Evolutionary conservation across 352 stramenopile genomes (phyloP).

Genomic region (Globisporangium okanoganense): DNA sequence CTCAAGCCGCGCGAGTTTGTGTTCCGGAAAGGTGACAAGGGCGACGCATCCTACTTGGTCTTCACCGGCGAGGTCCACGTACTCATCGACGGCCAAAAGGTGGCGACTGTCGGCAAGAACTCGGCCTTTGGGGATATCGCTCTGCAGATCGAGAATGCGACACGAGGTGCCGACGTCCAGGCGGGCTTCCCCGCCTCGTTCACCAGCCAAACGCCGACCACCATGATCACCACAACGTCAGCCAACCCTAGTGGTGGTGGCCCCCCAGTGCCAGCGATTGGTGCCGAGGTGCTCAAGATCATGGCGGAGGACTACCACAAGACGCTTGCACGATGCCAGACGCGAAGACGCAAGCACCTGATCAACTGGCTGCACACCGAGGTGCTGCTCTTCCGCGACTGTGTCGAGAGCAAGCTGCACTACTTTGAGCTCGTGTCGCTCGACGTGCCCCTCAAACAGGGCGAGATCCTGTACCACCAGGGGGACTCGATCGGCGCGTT

Average conservation of each 20-base stretch:
- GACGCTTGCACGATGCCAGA: constrained; percentile 60
- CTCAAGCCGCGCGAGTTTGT: constrained; percentile 50
- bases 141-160: constrained; percentile 69
- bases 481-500: constrained; percentile 59
- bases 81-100: constrained; percentile 58
- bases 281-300: constrained; percentile 63
- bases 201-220: constrained; percentile 1
- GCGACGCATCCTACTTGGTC: constrained; percentile 64
- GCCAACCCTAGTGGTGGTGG: constrained; percentile 2
- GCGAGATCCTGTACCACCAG: constrained; percentile 56
- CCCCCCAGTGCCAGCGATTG: constrained; percentile 18
- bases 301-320: constrained; percentile 71
- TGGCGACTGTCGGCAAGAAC: constrained; percentile 52
- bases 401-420: constrained; percentile 69
- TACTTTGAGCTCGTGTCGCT: constrained; percentile 79
- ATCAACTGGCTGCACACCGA: constrained; percentile 68
- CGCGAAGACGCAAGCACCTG: constrained; percentile 56
- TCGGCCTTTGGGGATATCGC: constrained; percentile 66
- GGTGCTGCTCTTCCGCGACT: constrained; percentile 63
- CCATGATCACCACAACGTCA: not conserved
- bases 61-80: constrained; percentile 61
- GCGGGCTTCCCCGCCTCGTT: constrained; percentile 18
- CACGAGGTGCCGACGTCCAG: constrained; percentile 59
- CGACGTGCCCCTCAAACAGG: constrained; percentile 55
- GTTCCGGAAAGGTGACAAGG: constrained; percentile 61